Percentiles rank a stretch among this genome's conserved stretches.
These are phyloP conservation scores for Aspergillus eucalypticola DNA, from an alignment of 2,329 filamentous ascomycete genomes.

Conservation along the genomic window DNA sequence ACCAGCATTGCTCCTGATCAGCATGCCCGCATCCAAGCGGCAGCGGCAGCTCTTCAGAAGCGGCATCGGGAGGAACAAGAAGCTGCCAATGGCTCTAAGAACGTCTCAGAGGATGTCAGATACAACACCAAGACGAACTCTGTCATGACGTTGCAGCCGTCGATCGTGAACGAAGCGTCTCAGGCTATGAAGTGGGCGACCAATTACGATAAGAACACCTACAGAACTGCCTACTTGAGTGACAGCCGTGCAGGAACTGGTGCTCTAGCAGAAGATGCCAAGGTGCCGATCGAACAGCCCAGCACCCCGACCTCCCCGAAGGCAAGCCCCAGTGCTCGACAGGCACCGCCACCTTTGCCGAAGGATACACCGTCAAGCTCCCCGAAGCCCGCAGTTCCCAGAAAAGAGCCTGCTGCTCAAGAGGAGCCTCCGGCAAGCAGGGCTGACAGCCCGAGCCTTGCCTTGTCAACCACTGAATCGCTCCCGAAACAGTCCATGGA, in stretches of 20 bases:
- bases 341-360: conserved; percentile 33
- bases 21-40: conserved; percentile 88
- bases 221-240: conserved; percentile 81
- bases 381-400: conserved; percentile 27
- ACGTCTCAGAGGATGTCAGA: conserved; percentile 54
- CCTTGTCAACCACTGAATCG: conserved; percentile 29
- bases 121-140: conserved; percentile 76
- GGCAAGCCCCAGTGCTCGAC: conserved; percentile 29
- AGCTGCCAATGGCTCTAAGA: conserved; percentile 53
- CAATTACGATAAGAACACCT: conserved; percentile 87
- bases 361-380: conserved; percentile 32
- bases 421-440: conserved; percentile 7
- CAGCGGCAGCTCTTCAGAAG: conserved; percentile 78
- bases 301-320: conserved; percentile 23
- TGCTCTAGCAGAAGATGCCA: conserved; percentile 49
- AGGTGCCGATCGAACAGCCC: conserved; percentile 34
- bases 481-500: conserved; percentile 36
- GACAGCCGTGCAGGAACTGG: conserved; percentile 73
- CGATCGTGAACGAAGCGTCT: conserved; percentile 81
- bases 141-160: conserved; percentile 81
- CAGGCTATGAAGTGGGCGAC: conserved; percentile 96
- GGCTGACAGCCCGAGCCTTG: conserved; percentile 22
- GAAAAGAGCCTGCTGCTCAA: conserved; percentile 23
- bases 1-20: conserved; percentile 86
- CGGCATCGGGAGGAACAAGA: conserved; percentile 62